Percentiles rank a stretch among this genome's conserved stretches.
phyloP scores from a whole-genome alignment of 148 eudicot species.

The Suaeda aralocaspica region DNA sequence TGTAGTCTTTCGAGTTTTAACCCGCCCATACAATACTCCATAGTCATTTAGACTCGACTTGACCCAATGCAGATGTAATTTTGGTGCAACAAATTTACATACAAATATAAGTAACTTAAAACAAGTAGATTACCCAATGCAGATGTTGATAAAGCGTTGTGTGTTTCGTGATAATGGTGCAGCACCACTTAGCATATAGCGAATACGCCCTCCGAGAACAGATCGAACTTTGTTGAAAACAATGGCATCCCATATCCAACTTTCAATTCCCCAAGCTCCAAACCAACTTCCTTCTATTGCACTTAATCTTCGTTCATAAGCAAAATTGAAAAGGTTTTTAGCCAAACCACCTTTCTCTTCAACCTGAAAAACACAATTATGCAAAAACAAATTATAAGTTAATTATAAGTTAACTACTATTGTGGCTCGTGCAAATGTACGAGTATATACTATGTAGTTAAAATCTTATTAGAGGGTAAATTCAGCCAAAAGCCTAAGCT shows the following conservation, averaged over 20 bases:
- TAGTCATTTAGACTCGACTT: too few relatives aligned
- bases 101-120: too few relatives aligned
- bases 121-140: constrained; percentile 72
- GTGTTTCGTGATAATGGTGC: constrained; percentile 90
- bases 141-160: constrained; percentile 83
- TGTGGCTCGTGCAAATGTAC: too few relatives aligned
- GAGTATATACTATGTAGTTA: too few relatives aligned
- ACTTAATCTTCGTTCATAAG: constrained; percentile 64
- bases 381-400: too few relatives aligned
- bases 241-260: constrained; percentile 62
- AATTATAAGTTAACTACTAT: too few relatives aligned
- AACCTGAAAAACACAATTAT: constrained; percentile 64
- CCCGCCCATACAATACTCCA: too few relatives aligned
- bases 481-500: too few relatives aligned
- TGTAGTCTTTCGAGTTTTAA: too few relatives aligned
- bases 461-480: too few relatives aligned
- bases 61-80: too few relatives aligned
- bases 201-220: constrained; percentile 79
- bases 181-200: constrained; percentile 93
- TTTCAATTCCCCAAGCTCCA: constrained; percentile 90
- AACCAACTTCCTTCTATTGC: constrained; percentile 93
- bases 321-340: constrained; percentile 63
- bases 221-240: constrained; percentile 65
- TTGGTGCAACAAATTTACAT: too few relatives aligned
- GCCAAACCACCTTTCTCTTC: constrained; percentile 70